These are phyloP conservation scores for Tinospora cordifolia DNA, from an alignment of 164 flowering plant genomes.

Conservation along the genomic window DNA sequence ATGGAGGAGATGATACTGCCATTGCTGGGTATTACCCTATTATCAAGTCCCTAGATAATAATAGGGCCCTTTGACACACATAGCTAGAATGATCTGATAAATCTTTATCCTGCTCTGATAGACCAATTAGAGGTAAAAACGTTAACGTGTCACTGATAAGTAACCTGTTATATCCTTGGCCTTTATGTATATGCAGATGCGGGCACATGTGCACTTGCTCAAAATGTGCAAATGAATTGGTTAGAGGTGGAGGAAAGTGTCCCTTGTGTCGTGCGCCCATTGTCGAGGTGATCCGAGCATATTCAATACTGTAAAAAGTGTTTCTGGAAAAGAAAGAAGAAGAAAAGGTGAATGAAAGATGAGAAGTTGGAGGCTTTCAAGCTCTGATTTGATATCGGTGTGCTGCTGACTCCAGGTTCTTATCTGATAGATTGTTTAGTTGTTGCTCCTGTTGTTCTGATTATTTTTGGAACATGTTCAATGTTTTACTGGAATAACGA, in stretches of 20 bases:
- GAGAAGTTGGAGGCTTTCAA: constrained; percentile 15
- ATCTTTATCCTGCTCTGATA: too few relatives aligned
- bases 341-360: constrained; percentile 6
- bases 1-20: too few relatives aligned
- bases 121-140: neutral
- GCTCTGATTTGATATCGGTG: constrained; percentile 2
- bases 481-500: constrained; percentile 23
- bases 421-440: constrained; percentile 14
- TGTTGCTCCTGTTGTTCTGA: constrained; percentile 19
- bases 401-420: constrained; percentile 7
- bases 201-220: constrained; percentile 96
- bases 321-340: constrained; percentile 2
- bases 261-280: constrained; percentile 94
- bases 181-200: constrained; percentile 46
- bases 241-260: constrained; percentile 63
- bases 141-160: neutral
- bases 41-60: too few relatives aligned
- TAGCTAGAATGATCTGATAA: too few relatives aligned
- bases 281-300: constrained; percentile 79
- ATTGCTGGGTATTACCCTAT: too few relatives aligned
- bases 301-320: constrained; percentile 56
- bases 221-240: constrained; percentile 73
- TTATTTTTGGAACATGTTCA: constrained; percentile 18
- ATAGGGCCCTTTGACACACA: too few relatives aligned
- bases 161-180: neutral